These are phyloP conservation scores for Pseudogymnoascus sp. DNA, from an alignment of 2,329 filamentous ascomycete species.

Conservation along the genomic window DNA sequence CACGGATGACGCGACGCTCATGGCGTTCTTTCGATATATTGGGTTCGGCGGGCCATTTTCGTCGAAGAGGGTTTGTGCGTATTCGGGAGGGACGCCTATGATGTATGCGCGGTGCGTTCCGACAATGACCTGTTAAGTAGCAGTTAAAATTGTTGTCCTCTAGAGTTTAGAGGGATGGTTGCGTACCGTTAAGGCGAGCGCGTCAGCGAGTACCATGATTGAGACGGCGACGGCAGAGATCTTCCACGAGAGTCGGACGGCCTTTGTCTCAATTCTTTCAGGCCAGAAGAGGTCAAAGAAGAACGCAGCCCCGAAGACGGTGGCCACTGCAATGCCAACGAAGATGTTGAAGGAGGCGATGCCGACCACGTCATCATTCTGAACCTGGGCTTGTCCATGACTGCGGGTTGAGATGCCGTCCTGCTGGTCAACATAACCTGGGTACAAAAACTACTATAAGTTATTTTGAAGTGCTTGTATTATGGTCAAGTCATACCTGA, in stretches of 20 bases:
- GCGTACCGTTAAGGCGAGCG: constrained; percentile 38
- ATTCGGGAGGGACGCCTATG: constrained; percentile 29
- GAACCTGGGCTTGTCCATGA: constrained; percentile 32
- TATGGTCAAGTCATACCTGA: constrained; percentile 33
- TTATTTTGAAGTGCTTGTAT: background rate
- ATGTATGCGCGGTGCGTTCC: constrained; percentile 38
- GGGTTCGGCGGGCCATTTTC: background rate
- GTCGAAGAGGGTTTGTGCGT: constrained; percentile 13
- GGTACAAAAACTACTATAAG: background rate
- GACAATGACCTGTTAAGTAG: constrained; percentile 33
- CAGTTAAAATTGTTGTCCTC: background rate
- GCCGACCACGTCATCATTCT: constrained; percentile 49
- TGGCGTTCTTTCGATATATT: background rate
- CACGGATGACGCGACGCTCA: background rate
- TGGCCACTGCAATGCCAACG: constrained; percentile 47
- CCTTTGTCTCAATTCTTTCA: constrained; percentile 39
- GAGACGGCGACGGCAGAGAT: constrained; percentile 41
- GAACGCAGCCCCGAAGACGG: constrained; percentile 50
- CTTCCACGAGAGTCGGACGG: constrained; percentile 46
- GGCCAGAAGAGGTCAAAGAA: constrained; percentile 57
- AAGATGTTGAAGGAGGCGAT: constrained; percentile 51
- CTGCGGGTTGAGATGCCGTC: constrained; percentile 34
- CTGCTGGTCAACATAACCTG: constrained; percentile 48
- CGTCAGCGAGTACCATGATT: constrained; percentile 38
- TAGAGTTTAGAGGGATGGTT: background rate